These are phyloP conservation scores for Kodamaea kakaduensis DNA, from an alignment of 805 yeast genomes.

Conservation along the genomic window DNA sequence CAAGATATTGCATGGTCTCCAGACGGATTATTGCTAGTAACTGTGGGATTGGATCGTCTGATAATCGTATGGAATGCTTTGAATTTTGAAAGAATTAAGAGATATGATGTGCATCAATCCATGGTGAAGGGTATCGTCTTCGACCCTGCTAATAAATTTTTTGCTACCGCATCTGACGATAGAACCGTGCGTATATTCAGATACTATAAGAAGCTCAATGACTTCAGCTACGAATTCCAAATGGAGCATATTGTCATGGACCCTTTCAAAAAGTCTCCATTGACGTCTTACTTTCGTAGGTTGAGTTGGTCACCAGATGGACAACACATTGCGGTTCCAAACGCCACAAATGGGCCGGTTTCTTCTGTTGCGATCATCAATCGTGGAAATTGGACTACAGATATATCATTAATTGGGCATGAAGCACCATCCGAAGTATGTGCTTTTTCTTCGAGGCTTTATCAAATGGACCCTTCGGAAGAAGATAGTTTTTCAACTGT, in stretches of 20 bases:
- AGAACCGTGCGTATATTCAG: conserved; percentile 84
- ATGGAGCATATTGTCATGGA: conserved; percentile 78
- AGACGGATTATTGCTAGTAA: conserved; percentile 81
- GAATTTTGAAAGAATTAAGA: conserved; percentile 83
- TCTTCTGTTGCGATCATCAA: conserved; percentile 69
- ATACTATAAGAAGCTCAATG: conserved; percentile 61
- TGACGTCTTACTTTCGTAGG: conserved; percentile 85
- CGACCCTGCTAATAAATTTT: conserved; percentile 97
- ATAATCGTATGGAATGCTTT: conserved; percentile 91
- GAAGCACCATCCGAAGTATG: conserved; percentile 84
- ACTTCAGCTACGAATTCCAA: conserved; percentile 71
- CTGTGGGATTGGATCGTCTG: conserved; percentile 91
- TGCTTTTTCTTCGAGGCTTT: conserved; percentile 67
- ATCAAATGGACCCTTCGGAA: conserved; percentile 29
- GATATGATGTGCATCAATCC: conserved; percentile 90
- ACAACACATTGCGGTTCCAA: conserved; percentile 79
- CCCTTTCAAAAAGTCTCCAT: conserved; percentile 85
- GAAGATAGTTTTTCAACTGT: conserved; percentile 51
- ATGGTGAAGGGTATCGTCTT: conserved; percentile 95
- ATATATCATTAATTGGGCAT: conserved; percentile 70
- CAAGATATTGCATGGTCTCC: conserved; percentile 99
- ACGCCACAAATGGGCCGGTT: conserved; percentile 80
- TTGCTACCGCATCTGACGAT: conserved; percentile 96
- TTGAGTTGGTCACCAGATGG: conserved; percentile 93
- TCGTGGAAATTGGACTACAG: conserved; percentile 77